Conservation (phyloP, 1,139 yeast species). For the Nakaseomyces delphensis region DNA sequence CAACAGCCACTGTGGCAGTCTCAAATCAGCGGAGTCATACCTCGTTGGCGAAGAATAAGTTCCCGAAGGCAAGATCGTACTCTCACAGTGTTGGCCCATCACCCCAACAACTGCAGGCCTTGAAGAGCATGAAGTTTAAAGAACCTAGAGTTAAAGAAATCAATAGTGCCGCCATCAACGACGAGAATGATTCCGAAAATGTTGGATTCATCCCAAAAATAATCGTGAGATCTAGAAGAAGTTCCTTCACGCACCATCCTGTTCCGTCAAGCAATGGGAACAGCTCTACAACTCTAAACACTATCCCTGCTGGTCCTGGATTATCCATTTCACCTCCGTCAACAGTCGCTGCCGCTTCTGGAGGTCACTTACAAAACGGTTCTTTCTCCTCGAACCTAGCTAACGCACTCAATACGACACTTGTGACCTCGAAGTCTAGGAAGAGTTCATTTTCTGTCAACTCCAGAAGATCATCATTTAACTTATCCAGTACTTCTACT, state of each 20-base stretch:
- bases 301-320: slow-evolving; percentile 5
- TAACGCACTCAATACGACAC: slow-evolving; percentile 16
- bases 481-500: slow-evolving; percentile 13
- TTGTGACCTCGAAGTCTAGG: slow-evolving; percentile 25
- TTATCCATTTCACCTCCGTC: slow-evolving; percentile 4
- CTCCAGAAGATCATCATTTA: slow-evolving; percentile 29
- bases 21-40: slow-evolving; percentile 1
- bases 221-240: slow-evolving; percentile 29
- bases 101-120: neutral
- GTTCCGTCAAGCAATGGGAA: slow-evolving; percentile 1
- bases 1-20: neutral
- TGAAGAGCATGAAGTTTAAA: slow-evolving; percentile 3
- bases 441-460: slow-evolving; percentile 29
- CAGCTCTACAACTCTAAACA: neutral
- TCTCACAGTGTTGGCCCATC: slow-evolving; percentile 15
- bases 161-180: neutral
- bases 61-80: slow-evolving; percentile 19
- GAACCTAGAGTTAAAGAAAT: neutral
- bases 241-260: slow-evolving; percentile 20
- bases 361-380: slow-evolving; percentile 11
- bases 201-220: slow-evolving; percentile 31
- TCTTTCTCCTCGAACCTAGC: slow-evolving; percentile 16
- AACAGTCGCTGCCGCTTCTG: neutral
- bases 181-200: slow-evolving; percentile 11
- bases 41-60: slow-evolving; percentile 10